These are phyloP conservation scores for Fusarium phyllophilum DNA, from an alignment of 2,329 filamentous ascomycete genomes.

Conservation along the genomic window DNA sequence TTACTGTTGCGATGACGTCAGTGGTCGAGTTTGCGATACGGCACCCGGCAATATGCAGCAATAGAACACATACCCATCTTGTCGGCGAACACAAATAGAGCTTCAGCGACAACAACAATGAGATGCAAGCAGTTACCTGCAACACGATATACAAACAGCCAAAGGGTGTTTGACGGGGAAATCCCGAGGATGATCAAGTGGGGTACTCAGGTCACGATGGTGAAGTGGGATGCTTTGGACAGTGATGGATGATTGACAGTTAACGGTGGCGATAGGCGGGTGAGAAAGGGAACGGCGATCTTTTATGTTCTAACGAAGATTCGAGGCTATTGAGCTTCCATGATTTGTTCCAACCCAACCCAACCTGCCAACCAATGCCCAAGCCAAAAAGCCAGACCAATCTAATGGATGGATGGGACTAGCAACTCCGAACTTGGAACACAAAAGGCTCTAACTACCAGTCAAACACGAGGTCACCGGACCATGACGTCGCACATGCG, in stretches of 20 bases:
- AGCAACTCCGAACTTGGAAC: slow-evolving; percentile 9
- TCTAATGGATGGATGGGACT: slow-evolving; percentile 5
- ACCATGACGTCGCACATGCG: slow-evolving; percentile 43
- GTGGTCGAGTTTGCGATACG: slow-evolving; percentile 19
- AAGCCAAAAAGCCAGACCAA: slow-evolving; percentile 22
- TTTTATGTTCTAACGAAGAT: slow-evolving; percentile 33
- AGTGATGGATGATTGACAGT: slow-evolving; percentile 10
- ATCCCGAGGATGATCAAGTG: slow-evolving; percentile 20
- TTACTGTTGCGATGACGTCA: slow-evolving; percentile 42
- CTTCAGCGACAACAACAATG: neutral
- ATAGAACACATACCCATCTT: slow-evolving; percentile 40
- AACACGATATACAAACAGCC: slow-evolving; percentile 8
- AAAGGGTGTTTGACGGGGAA: slow-evolving; percentile 11
- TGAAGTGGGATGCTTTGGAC: slow-evolving; percentile 12
- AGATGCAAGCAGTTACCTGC: slow-evolving; percentile 27
- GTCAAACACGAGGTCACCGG: slow-evolving; percentile 24
- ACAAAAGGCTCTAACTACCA: neutral
- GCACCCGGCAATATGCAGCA: slow-evolving; percentile 19
- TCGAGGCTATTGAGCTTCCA: slow-evolving; percentile 22
- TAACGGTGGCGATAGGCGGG: slow-evolving; percentile 11
- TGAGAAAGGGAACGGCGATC: slow-evolving; percentile 26
- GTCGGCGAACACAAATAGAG: neutral
- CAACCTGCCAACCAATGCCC: slow-evolving; percentile 7
- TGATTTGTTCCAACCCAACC: slow-evolving; percentile 26
- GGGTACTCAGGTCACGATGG: slow-evolving; percentile 24